Percentiles rank a stretch among this genome's conserved stretches.
Evolutionary conservation across 2,329 filamentous ascomycete species (phyloP).

Genomic region (Diplodia seriata): DNA sequence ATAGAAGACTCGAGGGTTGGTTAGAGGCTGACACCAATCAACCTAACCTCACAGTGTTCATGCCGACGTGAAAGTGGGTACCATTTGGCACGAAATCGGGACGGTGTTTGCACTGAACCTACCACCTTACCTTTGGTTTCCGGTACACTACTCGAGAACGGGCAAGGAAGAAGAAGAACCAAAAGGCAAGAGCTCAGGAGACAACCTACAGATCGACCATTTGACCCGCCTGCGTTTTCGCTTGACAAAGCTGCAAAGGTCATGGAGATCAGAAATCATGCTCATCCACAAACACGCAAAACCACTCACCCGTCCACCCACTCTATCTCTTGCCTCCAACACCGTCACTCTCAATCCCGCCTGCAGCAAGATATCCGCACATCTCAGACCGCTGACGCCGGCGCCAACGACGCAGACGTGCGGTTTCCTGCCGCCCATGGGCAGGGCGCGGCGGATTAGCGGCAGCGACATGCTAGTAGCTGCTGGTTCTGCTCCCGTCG

Average conservation of each 20-base stretch:
- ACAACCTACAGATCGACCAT: slow-evolving; percentile 62
- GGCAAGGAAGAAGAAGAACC: background rate
- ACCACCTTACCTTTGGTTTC: background rate
- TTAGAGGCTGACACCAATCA: background rate
- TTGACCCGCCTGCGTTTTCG: slow-evolving; percentile 54
- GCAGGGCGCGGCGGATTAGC: slow-evolving; percentile 43
- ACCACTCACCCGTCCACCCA: slow-evolving; percentile 67
- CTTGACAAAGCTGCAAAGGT: slow-evolving; percentile 55
- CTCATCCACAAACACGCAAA: slow-evolving; percentile 2
- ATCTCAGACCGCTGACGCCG: slow-evolving; percentile 73
- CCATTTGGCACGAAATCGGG: background rate
- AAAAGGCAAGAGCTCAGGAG: background rate
- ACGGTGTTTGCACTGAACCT: slow-evolving; percentile 9
- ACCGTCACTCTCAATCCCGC: slow-evolving; percentile 72
- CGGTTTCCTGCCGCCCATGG: slow-evolving; percentile 52
- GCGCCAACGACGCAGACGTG: slow-evolving; percentile 74
- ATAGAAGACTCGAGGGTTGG: background rate
- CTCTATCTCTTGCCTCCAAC: slow-evolving; percentile 69
- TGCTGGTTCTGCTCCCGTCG: background rate
- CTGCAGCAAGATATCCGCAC: slow-evolving; percentile 70
- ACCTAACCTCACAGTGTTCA: background rate
- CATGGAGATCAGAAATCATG: slow-evolving; percentile 28
- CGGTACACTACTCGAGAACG: background rate
- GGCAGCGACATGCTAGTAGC: slow-evolving; percentile 9
- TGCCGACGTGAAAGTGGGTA: slow-evolving; percentile 3